These are phyloP conservation scores for Centella asiatica DNA, from an alignment of 129 eudicot species.

Conservation along the genomic window DNA sequence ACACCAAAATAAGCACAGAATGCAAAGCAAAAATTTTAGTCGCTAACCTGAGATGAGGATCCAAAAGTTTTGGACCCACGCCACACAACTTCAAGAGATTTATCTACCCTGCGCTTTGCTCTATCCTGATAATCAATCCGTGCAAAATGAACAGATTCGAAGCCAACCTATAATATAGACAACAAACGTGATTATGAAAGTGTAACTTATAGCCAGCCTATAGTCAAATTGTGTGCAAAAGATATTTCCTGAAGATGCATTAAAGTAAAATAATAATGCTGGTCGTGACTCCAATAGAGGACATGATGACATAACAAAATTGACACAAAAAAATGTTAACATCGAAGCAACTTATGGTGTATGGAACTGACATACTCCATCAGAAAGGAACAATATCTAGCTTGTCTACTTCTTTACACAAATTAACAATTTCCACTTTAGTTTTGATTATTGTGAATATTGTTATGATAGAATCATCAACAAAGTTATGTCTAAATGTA, in stretches of 20 bases:
- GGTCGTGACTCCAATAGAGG: not conserved
- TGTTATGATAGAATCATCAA: too few species aligned
- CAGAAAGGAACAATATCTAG: too few species aligned
- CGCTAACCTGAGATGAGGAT: conserved; percentile 58
- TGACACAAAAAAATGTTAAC: too few species aligned
- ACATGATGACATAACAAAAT: too few species aligned
- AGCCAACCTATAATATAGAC: conserved; percentile 62
- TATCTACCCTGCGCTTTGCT: conserved; percentile 66
- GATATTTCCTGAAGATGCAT: not conserved
- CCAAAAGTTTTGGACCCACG: conserved; percentile 91
- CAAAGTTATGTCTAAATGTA: not conserved
- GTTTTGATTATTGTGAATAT: too few species aligned
- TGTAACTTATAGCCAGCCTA: too few species aligned
- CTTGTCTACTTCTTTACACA: too few species aligned
- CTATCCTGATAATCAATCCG: conserved; percentile 94
- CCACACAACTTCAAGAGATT: conserved; percentile 90
- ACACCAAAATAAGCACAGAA: not conserved
- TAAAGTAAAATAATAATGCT: not conserved
- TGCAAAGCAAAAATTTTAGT: not conserved
- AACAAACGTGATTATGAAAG: not conserved
- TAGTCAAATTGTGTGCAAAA: too few species aligned
- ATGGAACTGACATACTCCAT: too few species aligned
- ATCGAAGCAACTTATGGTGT: too few species aligned
- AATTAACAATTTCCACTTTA: too few species aligned
- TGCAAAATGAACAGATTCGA: conserved; percentile 88